Base-by-base conservation (phyloP, 2,329 filamentous ascomycete genomes). In the Arthrocladium fulminans region DNA sequence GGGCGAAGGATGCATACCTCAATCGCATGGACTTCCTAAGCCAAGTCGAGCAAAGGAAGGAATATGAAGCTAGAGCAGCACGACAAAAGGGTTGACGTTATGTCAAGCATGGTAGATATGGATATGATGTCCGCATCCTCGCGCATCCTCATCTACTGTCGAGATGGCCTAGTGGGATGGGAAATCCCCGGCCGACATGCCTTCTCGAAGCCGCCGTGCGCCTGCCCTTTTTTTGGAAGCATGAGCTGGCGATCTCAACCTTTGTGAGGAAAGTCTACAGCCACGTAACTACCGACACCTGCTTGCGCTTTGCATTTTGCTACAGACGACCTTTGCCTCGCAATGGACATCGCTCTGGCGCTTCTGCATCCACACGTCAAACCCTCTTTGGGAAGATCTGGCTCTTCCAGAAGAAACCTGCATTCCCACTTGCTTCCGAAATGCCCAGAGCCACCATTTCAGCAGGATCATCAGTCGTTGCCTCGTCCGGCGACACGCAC, bases 21-120 rank as follows among this genome's bases (percentile, higher is more conserved):
- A 75, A 71, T 13, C 71, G 78, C 40, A 80, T 79, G 71, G 76
- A 80, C 45, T 83, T 83, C 60, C 65, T 83, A 68, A 72, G 70
- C 50, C 72, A 74, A 9, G 75, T 79, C 23, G 77, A 79, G 53
- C 68, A 71, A 35, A 72, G 72, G 51, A 67, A 67, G 55, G 77
- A 82, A 52, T 74, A 76, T 44, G 76, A 80, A 56, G 70, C 73
- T 43, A 69, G 73, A 53, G 70, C 67, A 55, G 71, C 71, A 34
- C 73, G 76, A 53, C 59, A 73, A 59, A 73, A 69, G 58, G 63
- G 62, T 19, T 52, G 45, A 51, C n/a, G 6, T n/a, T 35, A 15
- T 35, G 32, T 7, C 32, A 35, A 6, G 17, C 10, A n/a, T 35
- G 13, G 32, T 35, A 6, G 6, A 15, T 35, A 35, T 35, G n/a